These are phyloP conservation scores for Nothomitra cinnamomea DNA, from an alignment of 2,329 filamentous ascomycete species.

Conservation along the genomic window DNA sequence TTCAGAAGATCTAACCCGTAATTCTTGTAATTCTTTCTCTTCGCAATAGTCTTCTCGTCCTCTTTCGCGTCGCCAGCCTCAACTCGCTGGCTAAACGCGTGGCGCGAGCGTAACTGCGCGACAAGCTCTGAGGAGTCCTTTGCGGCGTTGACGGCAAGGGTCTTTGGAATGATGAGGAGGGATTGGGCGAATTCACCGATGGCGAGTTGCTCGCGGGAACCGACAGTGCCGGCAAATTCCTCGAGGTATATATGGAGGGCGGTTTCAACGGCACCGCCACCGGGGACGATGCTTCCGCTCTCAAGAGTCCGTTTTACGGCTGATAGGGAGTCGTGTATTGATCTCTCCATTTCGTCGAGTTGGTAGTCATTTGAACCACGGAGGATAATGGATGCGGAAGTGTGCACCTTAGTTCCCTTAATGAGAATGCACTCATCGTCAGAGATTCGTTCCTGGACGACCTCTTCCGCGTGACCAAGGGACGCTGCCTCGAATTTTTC, in stretches of 20 bases:
- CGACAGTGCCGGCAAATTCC: slow-evolving; percentile 92
- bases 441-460: slow-evolving; percentile 94
- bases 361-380: slow-evolving; percentile 92
- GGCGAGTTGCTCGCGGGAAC: slow-evolving; percentile 90
- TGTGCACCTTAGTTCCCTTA: slow-evolving; percentile 88
- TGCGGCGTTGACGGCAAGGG: slow-evolving; percentile 87
- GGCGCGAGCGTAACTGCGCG: slow-evolving; percentile 82
- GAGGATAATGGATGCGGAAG: slow-evolving; percentile 87
- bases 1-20: slow-evolving; percentile 83
- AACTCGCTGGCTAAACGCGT: slow-evolving; percentile 85
- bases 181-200: slow-evolving; percentile 96
- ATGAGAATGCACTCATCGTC: slow-evolving; percentile 97
- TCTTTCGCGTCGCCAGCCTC: slow-evolving; percentile 70
- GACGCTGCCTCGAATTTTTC: slow-evolving; percentile 88
- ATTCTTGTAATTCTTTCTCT: slow-evolving; percentile 97
- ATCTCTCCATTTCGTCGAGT: slow-evolving; percentile 98
- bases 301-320: slow-evolving; percentile 95
- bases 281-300: slow-evolving; percentile 90
- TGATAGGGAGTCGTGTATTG: slow-evolving; percentile 88
- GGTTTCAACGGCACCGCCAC: slow-evolving; percentile 94
- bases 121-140: slow-evolving; percentile 93
- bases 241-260: slow-evolving; percentile 97
- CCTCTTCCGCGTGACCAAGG: slow-evolving; percentile 83
- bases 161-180: slow-evolving; percentile 89
- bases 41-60: slow-evolving; percentile 76